phyloP scores from a whole-genome alignment of 495 filamentous ascomycete species.

The Entonaema liquescens region DNA sequence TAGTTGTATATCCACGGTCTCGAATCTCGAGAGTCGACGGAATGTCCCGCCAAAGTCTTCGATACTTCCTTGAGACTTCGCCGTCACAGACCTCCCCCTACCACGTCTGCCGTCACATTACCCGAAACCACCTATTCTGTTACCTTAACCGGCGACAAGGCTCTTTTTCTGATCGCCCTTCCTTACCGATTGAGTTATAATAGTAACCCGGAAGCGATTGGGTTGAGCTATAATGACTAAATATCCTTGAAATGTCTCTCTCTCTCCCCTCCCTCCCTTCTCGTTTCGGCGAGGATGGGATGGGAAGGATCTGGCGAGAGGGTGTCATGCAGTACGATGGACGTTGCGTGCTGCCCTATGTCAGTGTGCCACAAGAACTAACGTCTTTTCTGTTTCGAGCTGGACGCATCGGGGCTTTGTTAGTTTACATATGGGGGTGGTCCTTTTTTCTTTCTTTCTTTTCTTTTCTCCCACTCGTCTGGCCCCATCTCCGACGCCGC shows the following conservation, averaged over 20 bases:
- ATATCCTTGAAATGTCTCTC: constrained; percentile 1
- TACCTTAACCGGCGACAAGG: not conserved
- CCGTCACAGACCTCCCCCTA: not conserved
- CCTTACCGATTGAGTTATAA: constrained; percentile 38
- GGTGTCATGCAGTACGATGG: constrained; percentile 28
- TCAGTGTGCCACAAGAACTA: constrained; percentile 31
- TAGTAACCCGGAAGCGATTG: constrained; percentile 20
- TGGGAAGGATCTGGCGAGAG: constrained; percentile 17
- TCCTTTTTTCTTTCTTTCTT: not conserved
- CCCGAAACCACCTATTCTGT: not conserved
- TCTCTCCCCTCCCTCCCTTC: not conserved
- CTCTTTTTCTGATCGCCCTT: constrained; percentile 14
- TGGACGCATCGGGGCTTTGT: constrained; percentile 39
- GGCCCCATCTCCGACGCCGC: constrained; percentile 18
- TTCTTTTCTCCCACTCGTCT: constrained; percentile 18
- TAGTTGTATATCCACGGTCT: constrained; percentile 1
- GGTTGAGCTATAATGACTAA: constrained; percentile 34
- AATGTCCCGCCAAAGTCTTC: constrained; percentile 24
- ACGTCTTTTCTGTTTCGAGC: constrained; percentile 31
- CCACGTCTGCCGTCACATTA: not conserved
- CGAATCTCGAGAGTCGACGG: constrained; percentile 11
- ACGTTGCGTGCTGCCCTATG: constrained; percentile 12
- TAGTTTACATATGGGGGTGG: constrained; percentile 24
- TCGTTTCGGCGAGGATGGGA: not conserved
- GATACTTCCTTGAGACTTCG: constrained; percentile 34